These are phyloP conservation scores for Albizia julibrissin DNA, from an alignment of 306 rosid species.

Conservation along the genomic window DNA sequence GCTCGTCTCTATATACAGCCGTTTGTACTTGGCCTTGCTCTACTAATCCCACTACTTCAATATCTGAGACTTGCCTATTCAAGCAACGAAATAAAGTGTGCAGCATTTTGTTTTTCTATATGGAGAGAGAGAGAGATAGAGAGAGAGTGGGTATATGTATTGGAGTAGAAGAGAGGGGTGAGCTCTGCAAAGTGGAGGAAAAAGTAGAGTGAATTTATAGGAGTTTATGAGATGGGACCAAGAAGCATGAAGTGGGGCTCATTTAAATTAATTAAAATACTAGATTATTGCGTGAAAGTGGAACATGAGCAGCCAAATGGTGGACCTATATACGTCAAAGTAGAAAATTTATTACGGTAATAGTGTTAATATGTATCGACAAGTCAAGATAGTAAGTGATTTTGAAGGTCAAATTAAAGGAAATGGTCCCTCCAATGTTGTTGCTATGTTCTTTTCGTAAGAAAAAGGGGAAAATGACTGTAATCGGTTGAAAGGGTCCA, in stretches of 20 bases:
- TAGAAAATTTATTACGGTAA: not conserved
- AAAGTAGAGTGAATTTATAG: conserved; percentile 29
- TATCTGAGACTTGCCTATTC: conserved; percentile 13
- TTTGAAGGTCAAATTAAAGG: conserved; percentile 20
- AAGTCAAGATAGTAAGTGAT: conserved; percentile 30
- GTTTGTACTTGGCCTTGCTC: not conserved
- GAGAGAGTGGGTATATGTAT: not conserved
- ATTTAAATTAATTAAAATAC: no score
- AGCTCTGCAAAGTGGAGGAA: not conserved
- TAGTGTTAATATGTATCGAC: not conserved
- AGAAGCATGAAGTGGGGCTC: conserved; percentile 30
- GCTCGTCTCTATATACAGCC: conserved; percentile 55
- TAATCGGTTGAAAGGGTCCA: conserved; percentile 27
- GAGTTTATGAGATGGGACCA: not conserved
- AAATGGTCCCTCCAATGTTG: not conserved
- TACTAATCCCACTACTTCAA: conserved; percentile 8
- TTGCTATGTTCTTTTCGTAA: not conserved
- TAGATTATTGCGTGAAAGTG: not conserved
- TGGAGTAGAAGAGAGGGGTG: not conserved
- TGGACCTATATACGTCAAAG: conserved; percentile 4
- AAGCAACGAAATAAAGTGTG: conserved; percentile 29
- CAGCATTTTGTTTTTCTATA: conserved; percentile 28
- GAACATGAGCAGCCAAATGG: not conserved
- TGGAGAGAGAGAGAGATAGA: not conserved
- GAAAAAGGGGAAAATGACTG: not conserved